Conservation (phyloP, 805 yeast species). For the Candida mattraensis region DNA sequence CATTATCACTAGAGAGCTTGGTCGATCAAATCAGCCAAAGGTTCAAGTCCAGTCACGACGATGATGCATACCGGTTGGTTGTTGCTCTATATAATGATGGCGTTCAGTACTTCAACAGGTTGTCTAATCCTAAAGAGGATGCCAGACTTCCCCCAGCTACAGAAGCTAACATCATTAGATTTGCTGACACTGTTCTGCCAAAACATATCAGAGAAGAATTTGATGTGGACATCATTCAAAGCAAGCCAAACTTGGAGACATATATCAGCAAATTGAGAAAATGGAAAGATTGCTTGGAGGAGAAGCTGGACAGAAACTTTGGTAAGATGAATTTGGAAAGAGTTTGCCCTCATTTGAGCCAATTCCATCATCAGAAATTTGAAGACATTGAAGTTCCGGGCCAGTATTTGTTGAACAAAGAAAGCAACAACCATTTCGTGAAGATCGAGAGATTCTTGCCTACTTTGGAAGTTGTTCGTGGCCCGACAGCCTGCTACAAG, state of each 20-base stretch:
- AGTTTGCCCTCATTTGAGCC: conserved; percentile 91
- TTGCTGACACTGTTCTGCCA: conserved; percentile 92
- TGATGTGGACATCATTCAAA: conserved; percentile 83
- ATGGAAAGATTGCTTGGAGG: conserved; percentile 94
- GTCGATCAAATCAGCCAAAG: conserved; percentile 95
- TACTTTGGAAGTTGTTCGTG: conserved; percentile 81
- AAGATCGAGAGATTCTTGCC: conserved; percentile 94
- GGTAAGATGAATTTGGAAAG: conserved; percentile 80
- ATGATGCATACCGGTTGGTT: conserved; percentile 91
- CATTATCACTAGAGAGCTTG: conserved; percentile 87
- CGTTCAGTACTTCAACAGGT: conserved; percentile 81
- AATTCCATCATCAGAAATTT: conserved; percentile 96
- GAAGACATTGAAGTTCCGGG: conserved; percentile 98
- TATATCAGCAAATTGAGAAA: conserved; percentile 79
- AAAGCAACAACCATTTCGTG: conserved; percentile 84
- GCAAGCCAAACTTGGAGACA: conserved; percentile 84
- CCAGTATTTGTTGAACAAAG: conserved; percentile 86
- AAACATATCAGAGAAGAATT: conserved; percentile 86
- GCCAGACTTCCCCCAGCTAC: conserved; percentile 89
- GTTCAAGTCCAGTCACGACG: conserved; percentile 91
- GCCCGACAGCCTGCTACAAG: conserved; percentile 87
- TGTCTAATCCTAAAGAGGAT: conserved; percentile 84
- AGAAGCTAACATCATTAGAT: conserved; percentile 80
- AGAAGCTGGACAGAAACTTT: conserved; percentile 82
- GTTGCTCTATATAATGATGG: conserved; percentile 93